Evolutionary conservation across 352 stramenopile species (phyloP).

Genomic region (Globisporangium apiculatum): DNA sequence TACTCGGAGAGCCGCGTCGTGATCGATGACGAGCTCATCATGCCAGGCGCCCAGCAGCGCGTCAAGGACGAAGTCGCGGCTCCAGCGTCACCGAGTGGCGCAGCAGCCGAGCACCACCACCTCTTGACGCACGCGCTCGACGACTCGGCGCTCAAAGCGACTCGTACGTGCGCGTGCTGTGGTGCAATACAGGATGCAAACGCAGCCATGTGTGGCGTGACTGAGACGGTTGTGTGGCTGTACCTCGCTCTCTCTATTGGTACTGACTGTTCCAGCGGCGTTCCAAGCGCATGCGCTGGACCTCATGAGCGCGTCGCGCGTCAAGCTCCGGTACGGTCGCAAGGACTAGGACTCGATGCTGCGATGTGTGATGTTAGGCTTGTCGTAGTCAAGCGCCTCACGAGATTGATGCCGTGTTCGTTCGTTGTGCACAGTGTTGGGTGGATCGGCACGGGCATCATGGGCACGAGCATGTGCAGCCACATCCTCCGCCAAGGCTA

Average conservation of each 20-base stretch:
- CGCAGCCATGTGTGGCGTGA: background rate
- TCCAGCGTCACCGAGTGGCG: conserved; percentile 6
- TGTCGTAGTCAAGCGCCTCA: background rate
- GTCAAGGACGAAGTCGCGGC: conserved; percentile 38
- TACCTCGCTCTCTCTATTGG: background rate
- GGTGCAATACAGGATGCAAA: too few species aligned
- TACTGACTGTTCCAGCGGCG: conserved; percentile 20
- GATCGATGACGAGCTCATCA: conserved; percentile 73
- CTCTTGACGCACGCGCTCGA: conserved; percentile 36
- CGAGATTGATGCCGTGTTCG: background rate
- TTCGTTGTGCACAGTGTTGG: conserved; percentile 37
- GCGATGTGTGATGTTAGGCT: background rate
- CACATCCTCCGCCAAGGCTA: conserved; percentile 85
- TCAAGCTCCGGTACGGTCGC: conserved; percentile 47
- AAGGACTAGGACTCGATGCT: background rate
- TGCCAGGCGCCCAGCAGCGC: conserved; percentile 30
- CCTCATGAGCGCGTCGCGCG: conserved; percentile 39
- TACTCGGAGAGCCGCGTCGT: conserved; percentile 83
- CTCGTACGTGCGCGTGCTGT: conserved; percentile 20
- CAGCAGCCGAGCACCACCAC: conserved; percentile 16
- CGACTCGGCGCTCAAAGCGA: conserved; percentile 43
- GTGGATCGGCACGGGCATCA: conserved; percentile 85
- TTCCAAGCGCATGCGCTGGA: conserved; percentile 58
- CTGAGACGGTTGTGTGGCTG: background rate
- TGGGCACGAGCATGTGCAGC: conserved; percentile 85